Evolutionary conservation across 495 filamentous ascomycete species (phyloP).

Genomic region (Penicillium herquei): DNA sequence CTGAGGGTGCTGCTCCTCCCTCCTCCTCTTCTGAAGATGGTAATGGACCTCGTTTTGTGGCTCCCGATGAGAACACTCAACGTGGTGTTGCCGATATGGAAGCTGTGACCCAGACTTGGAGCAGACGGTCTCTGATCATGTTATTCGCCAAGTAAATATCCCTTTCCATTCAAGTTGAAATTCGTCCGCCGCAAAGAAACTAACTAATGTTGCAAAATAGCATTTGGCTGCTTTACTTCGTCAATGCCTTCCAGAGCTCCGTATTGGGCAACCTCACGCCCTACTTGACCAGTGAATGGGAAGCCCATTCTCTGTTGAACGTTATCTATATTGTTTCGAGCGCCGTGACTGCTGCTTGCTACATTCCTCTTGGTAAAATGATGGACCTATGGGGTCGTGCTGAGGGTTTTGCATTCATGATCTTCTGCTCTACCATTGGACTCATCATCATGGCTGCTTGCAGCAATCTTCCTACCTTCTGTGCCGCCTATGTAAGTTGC

Average conservation of each 20-base stretch:
- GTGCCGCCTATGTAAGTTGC: slow-evolving; percentile 45
- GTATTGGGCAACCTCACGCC: slow-evolving; percentile 29
- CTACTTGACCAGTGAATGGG: slow-evolving; percentile 50
- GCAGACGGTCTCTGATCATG: slow-evolving; percentile 32
- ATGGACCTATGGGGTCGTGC: slow-evolving; percentile 65
- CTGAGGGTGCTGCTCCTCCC: background rate
- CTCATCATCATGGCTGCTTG: slow-evolving; percentile 53
- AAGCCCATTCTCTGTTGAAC: slow-evolving; percentile 56
- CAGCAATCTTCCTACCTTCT: slow-evolving; percentile 46
- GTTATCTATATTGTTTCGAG: slow-evolving; percentile 55
- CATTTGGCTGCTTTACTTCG: slow-evolving; percentile 49
- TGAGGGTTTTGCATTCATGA: slow-evolving; percentile 51
- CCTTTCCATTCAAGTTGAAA: too few relatives aligned
- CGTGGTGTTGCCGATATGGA: slow-evolving; percentile 45
- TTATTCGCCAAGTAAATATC: slow-evolving; percentile 39
- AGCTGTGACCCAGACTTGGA: slow-evolving; percentile 46
- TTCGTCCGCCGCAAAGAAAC: too few relatives aligned
- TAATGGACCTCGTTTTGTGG: background rate
- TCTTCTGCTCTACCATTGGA: slow-evolving; percentile 34
- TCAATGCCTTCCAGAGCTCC: slow-evolving; percentile 41
- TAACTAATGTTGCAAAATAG: slow-evolving; percentile 18
- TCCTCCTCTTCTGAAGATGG: background rate
- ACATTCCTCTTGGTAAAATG: slow-evolving; percentile 62
- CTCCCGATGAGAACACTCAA: slow-evolving; percentile 24
- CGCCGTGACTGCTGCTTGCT: slow-evolving; percentile 35